Percentiles rank a stretch among this genome's conserved stretches.
phyloP scores from a whole-genome alignment of 805 yeast genomes.

The Candida taoyuanica region DNA sequence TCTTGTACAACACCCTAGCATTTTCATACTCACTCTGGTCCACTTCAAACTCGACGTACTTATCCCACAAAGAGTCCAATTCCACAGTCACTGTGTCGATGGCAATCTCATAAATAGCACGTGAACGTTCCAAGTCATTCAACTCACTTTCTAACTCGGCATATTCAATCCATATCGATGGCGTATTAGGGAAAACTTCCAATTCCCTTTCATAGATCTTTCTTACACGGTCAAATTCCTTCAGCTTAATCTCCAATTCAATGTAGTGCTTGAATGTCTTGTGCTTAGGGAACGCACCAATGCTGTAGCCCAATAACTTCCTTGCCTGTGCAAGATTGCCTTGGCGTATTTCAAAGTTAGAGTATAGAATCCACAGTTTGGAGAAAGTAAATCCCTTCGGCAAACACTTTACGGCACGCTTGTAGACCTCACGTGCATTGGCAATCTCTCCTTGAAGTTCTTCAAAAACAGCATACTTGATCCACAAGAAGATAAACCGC shows the following conservation, averaged over 20 bases:
- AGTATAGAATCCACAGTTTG: conserved; percentile 66
- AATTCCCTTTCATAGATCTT: conserved; percentile 63
- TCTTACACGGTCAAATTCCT: conserved; percentile 79
- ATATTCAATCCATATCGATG: conserved; percentile 55
- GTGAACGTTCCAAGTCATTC: conserved; percentile 67
- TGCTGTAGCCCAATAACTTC: conserved; percentile 62
- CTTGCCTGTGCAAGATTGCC: conserved; percentile 50
- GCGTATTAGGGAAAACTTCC: conserved; percentile 39
- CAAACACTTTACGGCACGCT: conserved; percentile 38
- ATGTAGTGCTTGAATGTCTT: conserved; percentile 64
- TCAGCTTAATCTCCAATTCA: conserved; percentile 56
- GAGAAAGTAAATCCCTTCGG: conserved; percentile 67
- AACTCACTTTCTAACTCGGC: conserved; percentile 63
- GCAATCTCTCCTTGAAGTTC: conserved; percentile 48
- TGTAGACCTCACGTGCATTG: conserved; percentile 47
- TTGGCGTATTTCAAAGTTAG: conserved; percentile 71
- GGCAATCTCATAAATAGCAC: conserved; percentile 57
- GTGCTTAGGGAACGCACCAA: conserved; percentile 63
- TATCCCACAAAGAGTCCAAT: conserved; percentile 28
- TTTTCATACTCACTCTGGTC: conserved; percentile 53
- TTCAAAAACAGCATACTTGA: conserved; percentile 55
- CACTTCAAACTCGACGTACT: conserved; percentile 53
- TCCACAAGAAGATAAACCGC: conserved; percentile 67
- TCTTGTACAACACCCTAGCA: conserved; percentile 49
- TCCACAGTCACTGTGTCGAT: conserved; percentile 24